Conservation (phyloP, 345 rosid genomes). For the Aquilaria malaccensis region DNA sequence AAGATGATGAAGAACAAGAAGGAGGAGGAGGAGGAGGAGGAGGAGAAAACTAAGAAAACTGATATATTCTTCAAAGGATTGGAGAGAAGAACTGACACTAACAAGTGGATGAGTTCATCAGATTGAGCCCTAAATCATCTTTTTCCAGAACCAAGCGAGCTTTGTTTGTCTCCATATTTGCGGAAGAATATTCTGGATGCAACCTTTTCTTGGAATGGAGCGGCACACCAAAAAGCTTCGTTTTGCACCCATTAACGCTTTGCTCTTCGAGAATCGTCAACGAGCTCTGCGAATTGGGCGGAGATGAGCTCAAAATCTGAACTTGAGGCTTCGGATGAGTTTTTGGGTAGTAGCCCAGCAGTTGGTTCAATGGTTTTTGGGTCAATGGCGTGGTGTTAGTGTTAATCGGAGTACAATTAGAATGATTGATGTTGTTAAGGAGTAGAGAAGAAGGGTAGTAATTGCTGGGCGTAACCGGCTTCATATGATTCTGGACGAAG, state of each 20-base stretch:
- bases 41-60: constrained; percentile 1
- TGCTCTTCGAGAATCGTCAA: constrained; percentile 35
- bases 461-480: constrained; percentile 69
- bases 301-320: constrained; percentile 32
- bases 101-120: constrained; percentile 67
- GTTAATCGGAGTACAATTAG: constrained; percentile 19
- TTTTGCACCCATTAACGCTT: constrained; percentile 31
- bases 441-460: constrained; percentile 41
- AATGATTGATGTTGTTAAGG: constrained; percentile 30
- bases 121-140: constrained; percentile 74
- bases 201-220: constrained; percentile 65
- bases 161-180: constrained; percentile 39
- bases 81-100: constrained; percentile 17
- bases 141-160: constrained; percentile 71
- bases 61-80: constrained; percentile 10
- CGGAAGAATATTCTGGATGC: constrained; percentile 32
- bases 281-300: constrained; percentile 31
- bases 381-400: constrained; percentile 20
- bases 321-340: constrained; percentile 16
- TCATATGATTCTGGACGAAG: constrained; percentile 88
- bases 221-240: constrained; percentile 76
- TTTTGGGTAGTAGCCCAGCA: constrained; percentile 27
- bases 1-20: constrained; percentile 9
- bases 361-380: constrained; percentile 42
- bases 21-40: neutral